Evolutionary conservation across 306 rosid genomes (phyloP), one percentile per base, ranked within the genome.

Genomic region (Phaseolus lunatus): DNA sequence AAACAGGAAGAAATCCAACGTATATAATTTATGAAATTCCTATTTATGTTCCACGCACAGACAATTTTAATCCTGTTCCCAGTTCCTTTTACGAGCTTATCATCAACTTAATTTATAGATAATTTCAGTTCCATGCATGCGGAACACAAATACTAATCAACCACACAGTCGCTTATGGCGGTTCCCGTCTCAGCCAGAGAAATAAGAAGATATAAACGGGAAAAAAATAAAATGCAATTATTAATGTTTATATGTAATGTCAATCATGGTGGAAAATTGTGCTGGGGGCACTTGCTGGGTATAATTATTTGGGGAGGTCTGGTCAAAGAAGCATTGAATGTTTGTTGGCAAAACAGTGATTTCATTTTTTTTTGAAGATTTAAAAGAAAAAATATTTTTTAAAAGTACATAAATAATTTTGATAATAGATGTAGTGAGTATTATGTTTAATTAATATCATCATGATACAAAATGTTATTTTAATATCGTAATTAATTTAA

Each of bases 111-210:
- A 71, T 71, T 31, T 62, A 18, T 16, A 23, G 72, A 26, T 72
- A n/a, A 64, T 64, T 80, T 43, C 54, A 27, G 67, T 57, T 57
- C 64, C 64, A 27, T 27, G 14, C 13, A 50, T 62, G 79, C 72
- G 53, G 43, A 29, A 27, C 24, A 29, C 7, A 16, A 79, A 80
- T 72, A 50, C 7, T 50, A 47, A 47, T 62, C 49, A 79, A 24
- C 57, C 78, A 62, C 26, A 71, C 5, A 59, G 5, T 53, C 10
- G 7, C n/a, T 29, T 33, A 5, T 19, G 12, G 24, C 50, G 29
- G 16, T 27, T 58, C 58, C 19, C 13, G 6, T 45, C 24, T 19
- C 8, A 41, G 20, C 23, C 20, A 57, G 23, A 43, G 20, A 73
- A n/a, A 59, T 18, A 16, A n/a, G n/a, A 24, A 9, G 16, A 0